Evolutionary conservation across 2,329 filamentous ascomycete species (phyloP).

Genomic region (Rhexocercosporidium sp.): DNA sequence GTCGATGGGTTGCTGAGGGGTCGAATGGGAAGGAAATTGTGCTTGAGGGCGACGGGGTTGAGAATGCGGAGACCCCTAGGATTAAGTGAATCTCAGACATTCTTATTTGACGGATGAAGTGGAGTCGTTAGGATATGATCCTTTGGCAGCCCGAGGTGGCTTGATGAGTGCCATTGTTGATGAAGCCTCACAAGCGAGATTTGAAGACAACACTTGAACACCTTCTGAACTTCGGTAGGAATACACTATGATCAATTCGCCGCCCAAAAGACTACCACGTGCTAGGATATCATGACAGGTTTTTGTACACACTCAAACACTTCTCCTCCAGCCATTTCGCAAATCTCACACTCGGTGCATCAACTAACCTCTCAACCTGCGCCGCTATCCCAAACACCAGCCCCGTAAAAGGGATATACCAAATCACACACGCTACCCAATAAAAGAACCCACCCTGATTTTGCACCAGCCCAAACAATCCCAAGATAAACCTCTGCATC

Average conservation of each 20-base stretch:
- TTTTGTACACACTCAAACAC: constrained; percentile 44
- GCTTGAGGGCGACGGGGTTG: constrained; percentile 59
- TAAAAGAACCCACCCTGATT: constrained; percentile 15
- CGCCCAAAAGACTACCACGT: background rate
- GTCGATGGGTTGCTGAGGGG: constrained; percentile 60
- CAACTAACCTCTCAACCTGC: constrained; percentile 56
- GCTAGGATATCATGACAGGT: background rate
- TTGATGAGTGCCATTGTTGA: no score
- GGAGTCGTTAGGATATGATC: no score
- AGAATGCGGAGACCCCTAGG: no score
- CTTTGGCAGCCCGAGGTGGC: no score
- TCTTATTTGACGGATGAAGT: no score
- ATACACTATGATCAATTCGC: background rate
- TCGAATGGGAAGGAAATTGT: constrained; percentile 65
- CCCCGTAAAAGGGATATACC: constrained; percentile 41
- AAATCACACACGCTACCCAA: constrained; percentile 30
- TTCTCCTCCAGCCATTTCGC: constrained; percentile 59
- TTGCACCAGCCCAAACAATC: constrained; percentile 16
- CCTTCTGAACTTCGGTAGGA: no score
- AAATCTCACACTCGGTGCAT: constrained; percentile 60
- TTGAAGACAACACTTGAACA: no score
- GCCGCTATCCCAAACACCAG: constrained; percentile 49
- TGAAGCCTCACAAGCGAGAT: no score
- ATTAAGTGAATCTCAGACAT: no score
- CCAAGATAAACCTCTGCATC: constrained; percentile 24